Conservation (phyloP, 1,139 yeast species). For the Candida sanyaensis region DNA sequence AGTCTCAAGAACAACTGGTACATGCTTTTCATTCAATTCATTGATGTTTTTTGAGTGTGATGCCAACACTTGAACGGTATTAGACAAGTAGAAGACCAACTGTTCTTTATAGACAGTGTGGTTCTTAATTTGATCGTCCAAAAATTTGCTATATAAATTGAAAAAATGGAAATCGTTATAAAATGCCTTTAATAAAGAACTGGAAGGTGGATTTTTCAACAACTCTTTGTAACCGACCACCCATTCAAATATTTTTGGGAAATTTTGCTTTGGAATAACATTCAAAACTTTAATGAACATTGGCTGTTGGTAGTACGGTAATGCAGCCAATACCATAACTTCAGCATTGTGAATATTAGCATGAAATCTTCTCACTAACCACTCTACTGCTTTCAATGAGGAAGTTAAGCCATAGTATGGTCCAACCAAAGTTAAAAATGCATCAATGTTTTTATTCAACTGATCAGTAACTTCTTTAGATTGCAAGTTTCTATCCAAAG, state of each 20-base stretch:
- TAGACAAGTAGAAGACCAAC: conserved; percentile 75
- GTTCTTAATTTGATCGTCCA: conserved; percentile 56
- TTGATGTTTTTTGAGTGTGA: conserved; percentile 33
- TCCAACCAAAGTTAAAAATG: conserved; percentile 73
- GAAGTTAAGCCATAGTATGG: conserved; percentile 75
- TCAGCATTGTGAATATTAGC: conserved; percentile 83
- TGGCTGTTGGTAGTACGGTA: conserved; percentile 77
- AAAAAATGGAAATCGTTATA: conserved; percentile 65
- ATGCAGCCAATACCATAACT: conserved; percentile 61
- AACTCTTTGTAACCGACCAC: conserved; percentile 67
- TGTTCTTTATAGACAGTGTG: conserved; percentile 66
- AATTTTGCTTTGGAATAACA: conserved; percentile 58
- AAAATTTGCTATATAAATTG: conserved; percentile 61
- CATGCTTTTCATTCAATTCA: conserved; percentile 30
- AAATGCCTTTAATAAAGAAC: conserved; percentile 72
- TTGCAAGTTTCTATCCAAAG: conserved; percentile 79
- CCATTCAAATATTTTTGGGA: conserved; percentile 80
- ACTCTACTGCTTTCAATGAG: conserved; percentile 82
- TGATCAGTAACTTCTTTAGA: conserved; percentile 72
- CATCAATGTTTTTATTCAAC: conserved; percentile 71
- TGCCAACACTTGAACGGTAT: conserved; percentile 62
- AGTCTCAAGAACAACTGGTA: conserved; percentile 60
- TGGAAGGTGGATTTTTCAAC: conserved; percentile 63
- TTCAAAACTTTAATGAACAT: conserved; percentile 75
- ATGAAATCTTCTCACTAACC: conserved; percentile 93